phyloP scores from a whole-genome alignment of 192 early-diverging fungal genomes.

The Spizellomyces punctatus region DNA sequence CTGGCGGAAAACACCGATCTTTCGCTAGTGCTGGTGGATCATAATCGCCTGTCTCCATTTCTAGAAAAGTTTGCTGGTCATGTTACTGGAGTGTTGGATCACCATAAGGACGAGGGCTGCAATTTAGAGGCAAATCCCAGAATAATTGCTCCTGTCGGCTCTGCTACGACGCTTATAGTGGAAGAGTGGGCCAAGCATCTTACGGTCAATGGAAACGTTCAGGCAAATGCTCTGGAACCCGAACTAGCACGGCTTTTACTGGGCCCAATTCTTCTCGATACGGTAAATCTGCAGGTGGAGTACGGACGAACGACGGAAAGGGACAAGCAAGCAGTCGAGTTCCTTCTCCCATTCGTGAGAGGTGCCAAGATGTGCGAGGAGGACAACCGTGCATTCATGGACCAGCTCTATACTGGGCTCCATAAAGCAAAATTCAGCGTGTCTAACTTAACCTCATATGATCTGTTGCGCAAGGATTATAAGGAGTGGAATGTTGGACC shows the following conservation, averaged over 20 bases:
- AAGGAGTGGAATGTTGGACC: slow-evolving; percentile 57
- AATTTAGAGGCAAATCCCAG: slow-evolving; percentile 50
- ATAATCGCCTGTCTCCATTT: not conserved
- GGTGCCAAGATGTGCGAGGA: not conserved
- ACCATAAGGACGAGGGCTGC: slow-evolving; percentile 66
- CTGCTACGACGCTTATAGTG: slow-evolving; percentile 57
- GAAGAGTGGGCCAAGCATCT: slow-evolving; percentile 27
- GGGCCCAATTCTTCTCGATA: slow-evolving; percentile 71
- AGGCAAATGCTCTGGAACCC: slow-evolving; percentile 25
- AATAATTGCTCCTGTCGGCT: slow-evolving; percentile 63
- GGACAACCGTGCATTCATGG: slow-evolving; percentile 3
- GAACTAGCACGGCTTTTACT: slow-evolving; percentile 52
- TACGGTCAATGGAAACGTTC: not conserved
- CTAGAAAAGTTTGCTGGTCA: not conserved
- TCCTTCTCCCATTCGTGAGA: slow-evolving; percentile 31
- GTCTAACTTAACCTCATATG: slow-evolving; percentile 42
- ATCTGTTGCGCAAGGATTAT: slow-evolving; percentile 74
- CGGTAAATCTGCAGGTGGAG: slow-evolving; percentile 55
- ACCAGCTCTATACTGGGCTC: slow-evolving; percentile 47
- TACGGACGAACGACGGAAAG: slow-evolving; percentile 51
- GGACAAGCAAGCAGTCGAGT: slow-evolving; percentile 45
- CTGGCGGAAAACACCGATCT: slow-evolving; percentile 18
- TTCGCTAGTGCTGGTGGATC: not conserved
- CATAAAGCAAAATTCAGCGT: slow-evolving; percentile 58
- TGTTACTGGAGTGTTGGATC: slow-evolving; percentile 46